Evolutionary conservation across 257 asterid genomes (phyloP), one percentile per base, ranked within the genome.

Genomic region (Solanum clarkiae): DNA sequence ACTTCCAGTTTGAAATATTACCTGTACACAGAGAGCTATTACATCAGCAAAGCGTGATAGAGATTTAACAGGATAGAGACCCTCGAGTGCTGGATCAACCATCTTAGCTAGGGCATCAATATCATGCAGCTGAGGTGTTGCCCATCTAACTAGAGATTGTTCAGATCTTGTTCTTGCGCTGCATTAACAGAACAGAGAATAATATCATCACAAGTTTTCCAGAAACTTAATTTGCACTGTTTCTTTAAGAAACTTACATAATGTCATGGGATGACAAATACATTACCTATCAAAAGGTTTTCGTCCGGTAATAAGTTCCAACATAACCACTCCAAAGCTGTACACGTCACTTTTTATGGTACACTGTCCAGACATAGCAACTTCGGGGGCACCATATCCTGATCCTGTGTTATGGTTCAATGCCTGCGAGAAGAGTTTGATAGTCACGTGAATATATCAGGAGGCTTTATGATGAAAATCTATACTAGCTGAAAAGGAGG

Each of bases 21-120:
- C 99, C 98, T 96, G 99, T 87, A 96, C 97, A 56, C 99, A 96
- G 1, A 95, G 94, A 65, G 99, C 98, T 17, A 96, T 92, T n/a
- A 96, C 97, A 81, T 96, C 99, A 45, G 99, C 98, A 54, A 96
- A 95, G 47, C 98, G 97, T 24, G 99, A 96, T 84, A 96, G 95
- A 29, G 99, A 94, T 87, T 95, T 96, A 75, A 93, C 94, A 1
- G 99, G 99, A 45, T 94, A 96, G 53, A 96, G 95, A 70, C 99
- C 97, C 81, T 95, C 91, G 29, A 96, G 98, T 81, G 95, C 95
- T 12, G 98, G 98, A 87, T 96, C 99, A 36, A 95, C 99, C 99
- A 96, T 96, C 91, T 95, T 96, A 22, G 95, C 75, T 80, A 96
- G 91, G 54, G 99, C 98, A 60, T 96, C 99, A 18, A 96, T 95